Base-by-base conservation (phyloP, 2,329 filamentous ascomycete species). In the Corniculantispora saksenae region DNA sequence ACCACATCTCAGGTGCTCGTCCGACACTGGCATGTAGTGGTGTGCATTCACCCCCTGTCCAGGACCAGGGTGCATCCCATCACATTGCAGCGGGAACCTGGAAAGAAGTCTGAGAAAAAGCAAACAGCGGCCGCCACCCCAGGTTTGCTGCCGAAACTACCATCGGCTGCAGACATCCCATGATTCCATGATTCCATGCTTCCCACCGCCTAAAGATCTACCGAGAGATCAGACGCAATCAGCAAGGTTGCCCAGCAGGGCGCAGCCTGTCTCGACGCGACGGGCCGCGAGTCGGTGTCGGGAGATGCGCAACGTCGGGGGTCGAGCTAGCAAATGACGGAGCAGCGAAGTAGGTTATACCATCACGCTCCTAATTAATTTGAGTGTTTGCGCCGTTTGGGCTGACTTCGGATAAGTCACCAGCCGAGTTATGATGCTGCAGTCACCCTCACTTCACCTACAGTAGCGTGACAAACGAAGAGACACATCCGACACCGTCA, bases 141-240 rank as follows among this genome's bases (percentile, higher is more conserved):
- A 40, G 15, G 2, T n/a, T 19, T 38, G 10, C 15, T 19, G 50
- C 40, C 27, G 51, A 56, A n/a, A 48, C 40, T 10, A 43, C 48
- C 23, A 13, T 21, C 35, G 51, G 61, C 12, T 43, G 38, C 38
- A 43, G 6, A 13, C 38, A 43, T 43, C 38, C 17, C 38, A 13
- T 19, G 6, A 43, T 10, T 13, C 38, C 51, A 9, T 63, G 43
- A n/a, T n/a, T n/a, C n/a, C 51, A 9, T 50, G 40, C 50, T 21
- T 61, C 23, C 48, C 59, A 35, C 32, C 27, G 60, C 47, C 9
- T 17, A 38, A 47, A 21, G 38, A 55, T 55, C 50, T 54, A 25
- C 50, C 50, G 50, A 55, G n/a, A 50, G 38, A 55, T 55, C 60
- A 32, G 48, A 61, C 35, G 59, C 38, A 51, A 15, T 23, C 56